These are phyloP conservation scores for Pochonia chlamydosporia DNA, from an alignment of 2,329 filamentous ascomycete species.

Conservation along the genomic window DNA sequence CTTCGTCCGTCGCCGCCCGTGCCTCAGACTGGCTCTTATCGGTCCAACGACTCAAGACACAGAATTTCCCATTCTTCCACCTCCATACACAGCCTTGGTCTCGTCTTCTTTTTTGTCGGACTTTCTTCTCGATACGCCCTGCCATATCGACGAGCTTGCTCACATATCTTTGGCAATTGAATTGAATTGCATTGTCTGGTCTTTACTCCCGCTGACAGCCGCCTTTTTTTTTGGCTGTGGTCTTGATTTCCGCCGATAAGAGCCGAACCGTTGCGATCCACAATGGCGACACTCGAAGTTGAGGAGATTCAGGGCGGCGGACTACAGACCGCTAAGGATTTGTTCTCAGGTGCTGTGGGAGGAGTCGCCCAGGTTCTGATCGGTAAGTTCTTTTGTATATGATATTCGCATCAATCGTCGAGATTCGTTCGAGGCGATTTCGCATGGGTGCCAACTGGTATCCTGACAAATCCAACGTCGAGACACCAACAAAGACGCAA, in stretches of 20 bases:
- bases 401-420: too few relatives aligned
- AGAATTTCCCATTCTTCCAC: not conserved
- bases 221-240: constrained; percentile 1
- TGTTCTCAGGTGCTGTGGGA: constrained; percentile 84
- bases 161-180: not conserved
- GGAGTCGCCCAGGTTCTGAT: constrained; percentile 91
- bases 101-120: not conserved
- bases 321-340: constrained; percentile 72
- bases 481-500: too few relatives aligned
- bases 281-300: constrained; percentile 6
- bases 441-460: too few relatives aligned
- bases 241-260: constrained; percentile 1
- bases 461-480: too few relatives aligned
- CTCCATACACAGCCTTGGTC: not conserved
- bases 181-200: not conserved
- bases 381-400: constrained; percentile 48
- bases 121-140: not conserved
- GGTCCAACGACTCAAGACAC: not conserved
- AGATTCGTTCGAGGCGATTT: too few relatives aligned
- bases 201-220: not conserved
- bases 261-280: not conserved
- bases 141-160: not conserved
- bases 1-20: too few relatives aligned
- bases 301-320: constrained; percentile 20
- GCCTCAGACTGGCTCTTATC: too few relatives aligned